A percentile compares a stretch with the other conserved stretches of the same genome.
Conservation (phyloP, 768 basidiomycete genomes). For the Macrocybe gigantea region DNA sequence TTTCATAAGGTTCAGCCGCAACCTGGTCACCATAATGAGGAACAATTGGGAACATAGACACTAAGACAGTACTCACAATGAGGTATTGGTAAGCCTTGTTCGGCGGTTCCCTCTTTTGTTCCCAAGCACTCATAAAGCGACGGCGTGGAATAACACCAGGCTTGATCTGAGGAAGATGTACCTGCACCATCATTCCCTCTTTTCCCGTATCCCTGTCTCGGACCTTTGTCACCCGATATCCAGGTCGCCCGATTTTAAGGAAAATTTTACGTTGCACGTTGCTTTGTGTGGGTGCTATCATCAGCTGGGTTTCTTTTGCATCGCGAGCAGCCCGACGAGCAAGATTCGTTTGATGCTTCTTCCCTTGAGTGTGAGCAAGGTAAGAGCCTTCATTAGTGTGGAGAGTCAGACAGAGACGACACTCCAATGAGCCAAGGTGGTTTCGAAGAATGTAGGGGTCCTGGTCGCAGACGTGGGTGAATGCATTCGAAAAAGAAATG, state of each 20-base stretch:
- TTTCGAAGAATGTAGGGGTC: conserved; percentile 99
- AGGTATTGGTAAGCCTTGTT: conserved; percentile 98
- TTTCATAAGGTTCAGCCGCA: conserved; percentile 99
- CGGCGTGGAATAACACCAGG: conserved; percentile 75
- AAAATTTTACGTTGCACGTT: conserved; percentile 89
- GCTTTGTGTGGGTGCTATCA: conserved; percentile 78
- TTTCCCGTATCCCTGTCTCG: conserved; percentile 86
- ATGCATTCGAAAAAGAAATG: background rate
- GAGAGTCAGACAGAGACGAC: conserved; percentile 92
- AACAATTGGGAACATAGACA: background rate
- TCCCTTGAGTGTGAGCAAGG: conserved; percentile 98
- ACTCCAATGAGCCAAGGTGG: conserved; percentile 97
- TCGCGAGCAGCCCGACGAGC: conserved; percentile 96
- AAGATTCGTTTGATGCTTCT: conserved; percentile 98
- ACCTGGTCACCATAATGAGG: conserved; percentile 49
- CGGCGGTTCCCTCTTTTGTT: conserved; percentile 91
- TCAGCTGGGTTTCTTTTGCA: conserved; percentile 88
- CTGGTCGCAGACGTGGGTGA: conserved; percentile 30
- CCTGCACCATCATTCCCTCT: conserved; percentile 97
- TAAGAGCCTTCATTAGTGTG: conserved; percentile 99
- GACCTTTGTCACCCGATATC: conserved; percentile 95
- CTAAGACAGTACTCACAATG: conserved; percentile 56
- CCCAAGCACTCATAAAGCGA: conserved; percentile 97
- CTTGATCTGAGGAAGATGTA: conserved; percentile 94
- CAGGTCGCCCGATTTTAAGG: conserved; percentile 94